These are phyloP conservation scores for Orbilia oligospora DNA, from an alignment of 2,329 filamentous ascomycete genomes.

Conservation along the genomic window DNA sequence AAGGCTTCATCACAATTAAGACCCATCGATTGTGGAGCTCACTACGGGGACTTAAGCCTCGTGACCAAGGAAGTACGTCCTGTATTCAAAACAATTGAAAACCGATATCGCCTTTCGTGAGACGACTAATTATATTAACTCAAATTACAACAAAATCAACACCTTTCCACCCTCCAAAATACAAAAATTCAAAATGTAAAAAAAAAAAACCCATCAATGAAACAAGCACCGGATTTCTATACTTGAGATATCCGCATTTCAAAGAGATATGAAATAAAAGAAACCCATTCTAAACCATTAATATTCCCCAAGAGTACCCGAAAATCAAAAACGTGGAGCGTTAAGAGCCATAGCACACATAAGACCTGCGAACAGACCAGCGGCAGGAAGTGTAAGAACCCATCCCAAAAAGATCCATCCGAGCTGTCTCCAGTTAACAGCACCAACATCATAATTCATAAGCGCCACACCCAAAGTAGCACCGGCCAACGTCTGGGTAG, in stretches of 20 bases:
- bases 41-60: background rate
- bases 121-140: slow-evolving; percentile 10
- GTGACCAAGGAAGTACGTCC: too few relatives aligned
- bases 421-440: slow-evolving; percentile 76
- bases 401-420: slow-evolving; percentile 74
- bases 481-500: slow-evolving; percentile 76
- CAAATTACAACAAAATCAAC: slow-evolving; percentile 9
- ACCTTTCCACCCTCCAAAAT: background rate
- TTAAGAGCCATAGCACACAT: slow-evolving; percentile 76
- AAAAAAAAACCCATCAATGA: background rate
- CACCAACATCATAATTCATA: slow-evolving; percentile 73
- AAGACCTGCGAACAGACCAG: slow-evolving; percentile 73
- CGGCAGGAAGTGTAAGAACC: slow-evolving; percentile 74
- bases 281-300: background rate
- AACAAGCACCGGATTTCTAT: background rate
- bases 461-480: slow-evolving; percentile 76
- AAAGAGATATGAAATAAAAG: background rate
- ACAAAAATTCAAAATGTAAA: background rate
- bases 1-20: slow-evolving; percentile 1
- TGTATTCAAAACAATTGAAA: background rate
- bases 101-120: background rate
- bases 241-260: background rate
- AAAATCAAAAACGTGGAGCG: slow-evolving; percentile 69
- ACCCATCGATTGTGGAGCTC: background rate
- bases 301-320: background rate